Evolutionary conservation across 2,329 filamentous ascomycete species (phyloP).

Genomic region (Fusarium stilboides): DNA sequence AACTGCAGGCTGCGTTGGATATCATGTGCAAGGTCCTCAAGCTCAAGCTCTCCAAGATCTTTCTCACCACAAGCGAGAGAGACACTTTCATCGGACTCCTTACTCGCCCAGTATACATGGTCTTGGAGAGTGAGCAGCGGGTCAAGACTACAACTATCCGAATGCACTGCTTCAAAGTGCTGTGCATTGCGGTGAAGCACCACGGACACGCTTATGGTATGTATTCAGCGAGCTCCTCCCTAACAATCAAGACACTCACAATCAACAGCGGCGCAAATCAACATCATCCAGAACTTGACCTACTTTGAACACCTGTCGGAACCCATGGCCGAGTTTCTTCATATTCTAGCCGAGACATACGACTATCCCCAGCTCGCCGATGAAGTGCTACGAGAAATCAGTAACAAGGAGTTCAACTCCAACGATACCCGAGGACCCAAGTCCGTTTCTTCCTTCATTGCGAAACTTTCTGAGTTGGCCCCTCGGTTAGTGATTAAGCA

Average conservation of each 20-base stretch:
- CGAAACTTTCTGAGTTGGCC: constrained; percentile 92
- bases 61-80: constrained; percentile 94
- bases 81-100: constrained; percentile 95
- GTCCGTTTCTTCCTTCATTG: constrained; percentile 93
- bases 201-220: constrained; percentile 96
- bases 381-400: constrained; percentile 93
- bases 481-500: constrained; percentile 96
- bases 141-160: constrained; percentile 90
- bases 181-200: constrained; percentile 97
- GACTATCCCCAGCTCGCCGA: constrained; percentile 96
- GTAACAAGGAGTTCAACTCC: constrained; percentile 97
- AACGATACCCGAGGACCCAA: constrained; percentile 97
- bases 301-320: constrained; percentile 99
- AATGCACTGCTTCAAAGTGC: constrained; percentile 97
- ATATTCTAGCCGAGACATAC: constrained; percentile 96
- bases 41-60: constrained; percentile 91
- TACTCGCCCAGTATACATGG: constrained; percentile 92
- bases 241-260: constrained; percentile 48
- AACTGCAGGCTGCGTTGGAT: constrained; percentile 90
- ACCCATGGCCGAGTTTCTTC: constrained; percentile 97
- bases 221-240: neutral
- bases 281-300: constrained; percentile 96
- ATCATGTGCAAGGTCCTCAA: constrained; percentile 97
- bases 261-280: constrained; percentile 87
- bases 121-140: constrained; percentile 93